Evolutionary conservation across 2,329 filamentous ascomycete species (phyloP), one percentile per base, ranked within the genome.

Genomic region (Talaromyces sp.): DNA sequence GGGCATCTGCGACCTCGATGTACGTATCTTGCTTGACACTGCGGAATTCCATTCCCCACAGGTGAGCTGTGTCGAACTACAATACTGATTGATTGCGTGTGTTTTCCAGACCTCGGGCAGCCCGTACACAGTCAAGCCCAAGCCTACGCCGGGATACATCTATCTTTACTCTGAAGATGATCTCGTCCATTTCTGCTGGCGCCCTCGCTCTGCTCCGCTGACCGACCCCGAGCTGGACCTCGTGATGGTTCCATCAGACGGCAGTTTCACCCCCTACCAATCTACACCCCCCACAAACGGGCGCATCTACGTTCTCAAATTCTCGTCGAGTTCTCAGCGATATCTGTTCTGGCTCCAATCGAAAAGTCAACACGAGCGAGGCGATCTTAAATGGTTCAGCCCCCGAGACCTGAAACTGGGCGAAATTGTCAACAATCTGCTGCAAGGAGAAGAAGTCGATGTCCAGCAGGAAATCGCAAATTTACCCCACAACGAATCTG

Each of bases 341-440:
- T 85, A 98, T 78, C 83, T 97, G 63, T 99, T 98, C 82, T 99
- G 94, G 93, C 82, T 99, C 72, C 95, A 99, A 79, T 95, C 92
- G 33, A 93, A 93, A 78, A 85, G 89, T 34, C 92, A 97, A 78
- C 86, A 87, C 77, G 72, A 84, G 81, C 66, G 84, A 79, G 73
- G 89, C 82, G 87, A 94, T 68, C 80, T 87, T 7, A 87, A 86
- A 77, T 92, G 86, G 84, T 90, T 96, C 78, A 96, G 92, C 77
- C 85, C 89, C 57, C 85, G 93, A 61, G 94, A 98, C 75, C 82
- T 89, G 70, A 94, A 92, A 80, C 87, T 97, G 66, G 93, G 92
- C 33, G 87, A 95, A 61, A 89, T 98, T 62, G 91, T 98, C 63
- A 88, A 98, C 76, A 81, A 82, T 42, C 80, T 98, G 47, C 81